Conservation (phyloP, 2,329 filamentous ascomycete species). For the Clonostachys rosea region DNA sequence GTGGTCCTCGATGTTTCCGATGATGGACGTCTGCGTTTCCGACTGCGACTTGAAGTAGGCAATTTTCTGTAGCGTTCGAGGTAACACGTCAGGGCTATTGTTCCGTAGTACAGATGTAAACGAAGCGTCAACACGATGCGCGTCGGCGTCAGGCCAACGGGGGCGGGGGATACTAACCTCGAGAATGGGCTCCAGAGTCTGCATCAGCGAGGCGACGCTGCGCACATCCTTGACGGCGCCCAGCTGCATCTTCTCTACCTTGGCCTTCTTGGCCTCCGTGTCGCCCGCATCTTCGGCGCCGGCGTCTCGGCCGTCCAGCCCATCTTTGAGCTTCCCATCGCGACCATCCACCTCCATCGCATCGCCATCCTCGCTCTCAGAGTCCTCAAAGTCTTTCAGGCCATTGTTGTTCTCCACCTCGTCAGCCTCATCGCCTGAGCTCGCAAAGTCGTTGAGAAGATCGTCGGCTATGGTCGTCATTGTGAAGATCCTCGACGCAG, state of each 20-base stretch:
- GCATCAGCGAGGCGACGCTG: slow-evolving; percentile 76
- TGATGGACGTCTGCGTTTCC: slow-evolving; percentile 56
- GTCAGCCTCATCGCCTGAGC: slow-evolving; percentile 70
- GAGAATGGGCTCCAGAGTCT: slow-evolving; percentile 73
- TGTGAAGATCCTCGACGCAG: slow-evolving; percentile 8
- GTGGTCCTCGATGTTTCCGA: slow-evolving; percentile 87
- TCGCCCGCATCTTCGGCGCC: slow-evolving; percentile 49
- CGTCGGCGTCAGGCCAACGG: slow-evolving; percentile 11
- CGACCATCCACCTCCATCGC: slow-evolving; percentile 12
- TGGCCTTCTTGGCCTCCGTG: slow-evolving; percentile 68
- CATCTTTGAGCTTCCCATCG: slow-evolving; percentile 56
- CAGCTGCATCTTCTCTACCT: slow-evolving; percentile 79
- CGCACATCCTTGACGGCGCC: slow-evolving; percentile 71
- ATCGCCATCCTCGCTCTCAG: slow-evolving; percentile 43
- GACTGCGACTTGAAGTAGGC: slow-evolving; percentile 68
- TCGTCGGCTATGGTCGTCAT: slow-evolving; percentile 95
- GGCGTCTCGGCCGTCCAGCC: slow-evolving; percentile 24
- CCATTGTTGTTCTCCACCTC: slow-evolving; percentile 48
- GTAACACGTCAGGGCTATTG: slow-evolving; percentile 63
- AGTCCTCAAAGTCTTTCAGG: slow-evolving; percentile 57
- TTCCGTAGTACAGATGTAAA: slow-evolving; percentile 59
- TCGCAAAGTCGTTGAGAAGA: slow-evolving; percentile 68
- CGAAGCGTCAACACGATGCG: slow-evolving; percentile 21
- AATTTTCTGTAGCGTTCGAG: slow-evolving; percentile 66
- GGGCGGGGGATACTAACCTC: slow-evolving; percentile 58